A percentile compares a stretch with the other conserved stretches of the same genome.
phyloP scores from a whole-genome alignment of 805 yeast genomes.

The Metschnikowia bowlesiae region DNA sequence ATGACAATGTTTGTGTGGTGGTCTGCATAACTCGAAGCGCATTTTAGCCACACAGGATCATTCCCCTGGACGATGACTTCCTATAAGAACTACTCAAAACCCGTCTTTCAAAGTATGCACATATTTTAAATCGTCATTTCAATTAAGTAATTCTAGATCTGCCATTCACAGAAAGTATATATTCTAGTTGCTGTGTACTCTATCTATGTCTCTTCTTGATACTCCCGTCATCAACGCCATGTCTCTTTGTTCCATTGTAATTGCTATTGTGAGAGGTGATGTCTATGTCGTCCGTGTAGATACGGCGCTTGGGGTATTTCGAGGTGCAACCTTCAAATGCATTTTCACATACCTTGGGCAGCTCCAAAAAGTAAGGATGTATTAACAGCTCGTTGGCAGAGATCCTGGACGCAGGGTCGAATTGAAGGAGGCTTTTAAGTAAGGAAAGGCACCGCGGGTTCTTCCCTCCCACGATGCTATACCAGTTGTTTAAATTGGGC shows the following conservation, averaged over 20 bases:
- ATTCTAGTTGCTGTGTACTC: neutral
- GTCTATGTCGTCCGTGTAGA: constrained; percentile 83
- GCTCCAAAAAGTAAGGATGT: constrained; percentile 75
- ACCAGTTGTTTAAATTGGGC: constrained; percentile 77
- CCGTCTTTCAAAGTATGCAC: too few species aligned
- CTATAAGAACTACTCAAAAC: neutral
- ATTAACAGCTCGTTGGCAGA: constrained; percentile 73
- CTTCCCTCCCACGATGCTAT: constrained; percentile 71
- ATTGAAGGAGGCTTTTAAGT: constrained; percentile 60
- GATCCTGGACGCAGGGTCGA: constrained; percentile 76
- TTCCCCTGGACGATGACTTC: neutral
- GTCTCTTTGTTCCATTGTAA: constrained; percentile 22
- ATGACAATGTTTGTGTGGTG: too few species aligned
- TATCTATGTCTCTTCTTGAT: constrained; percentile 9
- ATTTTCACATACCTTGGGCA: constrained; percentile 63
- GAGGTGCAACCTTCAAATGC: constrained; percentile 74
- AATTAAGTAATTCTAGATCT: too few species aligned
- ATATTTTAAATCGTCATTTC: too few species aligned
- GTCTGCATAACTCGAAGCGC: neutral
- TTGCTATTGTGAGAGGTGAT: constrained; percentile 39
- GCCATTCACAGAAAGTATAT: neutral
- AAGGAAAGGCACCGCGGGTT: constrained; percentile 66
- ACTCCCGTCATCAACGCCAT: constrained; percentile 14
- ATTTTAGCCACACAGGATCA: neutral
- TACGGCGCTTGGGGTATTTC: constrained; percentile 81